Evolutionary conservation across 352 stramenopile genomes (phyloP).

Genomic region (Plasmopara viticola): DNA sequence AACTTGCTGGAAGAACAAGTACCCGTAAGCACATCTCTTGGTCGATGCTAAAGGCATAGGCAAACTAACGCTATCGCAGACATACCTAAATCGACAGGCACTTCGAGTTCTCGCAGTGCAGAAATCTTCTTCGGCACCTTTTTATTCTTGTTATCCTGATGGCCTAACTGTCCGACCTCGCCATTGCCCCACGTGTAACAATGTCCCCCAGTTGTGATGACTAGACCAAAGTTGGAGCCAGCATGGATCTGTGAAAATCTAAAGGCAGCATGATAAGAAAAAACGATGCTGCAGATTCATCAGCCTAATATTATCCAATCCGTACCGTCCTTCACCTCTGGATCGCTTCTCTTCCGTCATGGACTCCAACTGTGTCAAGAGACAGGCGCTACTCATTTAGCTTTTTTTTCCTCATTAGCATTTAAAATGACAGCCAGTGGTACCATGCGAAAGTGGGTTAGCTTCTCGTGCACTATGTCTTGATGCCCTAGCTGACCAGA

Average conservation of each 20-base stretch:
- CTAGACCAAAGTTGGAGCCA: constrained; percentile 54
- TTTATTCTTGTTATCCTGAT: constrained; percentile 85
- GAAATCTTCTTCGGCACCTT: constrained; percentile 84
- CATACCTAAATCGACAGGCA: constrained; percentile 58
- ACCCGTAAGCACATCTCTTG: constrained; percentile 10
- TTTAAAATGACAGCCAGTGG: neutral
- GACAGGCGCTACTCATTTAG: neutral
- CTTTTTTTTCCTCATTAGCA: neutral
- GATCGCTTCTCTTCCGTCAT: constrained; percentile 71
- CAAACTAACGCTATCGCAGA: constrained; percentile 2
- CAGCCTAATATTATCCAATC: neutral
- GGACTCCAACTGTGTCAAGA: constrained; percentile 44
- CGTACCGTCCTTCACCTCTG: constrained; percentile 62
- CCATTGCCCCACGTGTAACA: constrained; percentile 79
- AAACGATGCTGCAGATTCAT: neutral
- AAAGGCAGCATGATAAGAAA: constrained; percentile 6
- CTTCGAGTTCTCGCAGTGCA: constrained; percentile 67
- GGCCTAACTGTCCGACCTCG: constrained; percentile 65
- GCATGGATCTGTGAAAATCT: constrained; percentile 54
- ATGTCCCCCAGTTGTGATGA: constrained; percentile 54
- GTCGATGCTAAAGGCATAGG: neutral
- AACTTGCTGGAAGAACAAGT: constrained; percentile 30
- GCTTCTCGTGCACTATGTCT: constrained; percentile 73
- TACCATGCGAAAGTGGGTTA: constrained; percentile 71
- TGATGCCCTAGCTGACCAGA: constrained; percentile 64